Conservation (phyloP, 225 moss, liverwort and hornwort species). For the Climacium dendroides region DNA sequence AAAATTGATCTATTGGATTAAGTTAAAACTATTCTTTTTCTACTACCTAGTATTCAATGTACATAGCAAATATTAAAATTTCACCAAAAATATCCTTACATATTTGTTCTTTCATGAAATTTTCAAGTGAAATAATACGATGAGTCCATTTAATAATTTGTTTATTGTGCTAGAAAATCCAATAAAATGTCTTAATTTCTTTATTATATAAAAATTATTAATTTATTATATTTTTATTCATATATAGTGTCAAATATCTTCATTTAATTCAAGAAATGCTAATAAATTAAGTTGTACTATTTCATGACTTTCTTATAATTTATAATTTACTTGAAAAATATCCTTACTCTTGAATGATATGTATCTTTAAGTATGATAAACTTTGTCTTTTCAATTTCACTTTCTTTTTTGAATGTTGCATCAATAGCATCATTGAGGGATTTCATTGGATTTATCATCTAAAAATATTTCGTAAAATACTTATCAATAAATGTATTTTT, state of each 20-base stretch:
- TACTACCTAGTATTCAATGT: not conserved
- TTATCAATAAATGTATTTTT: not conserved
- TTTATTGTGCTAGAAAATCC: not conserved
- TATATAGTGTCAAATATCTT: too few species aligned
- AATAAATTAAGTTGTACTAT: not conserved
- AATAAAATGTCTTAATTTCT: not conserved
- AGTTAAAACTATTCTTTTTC: not conserved
- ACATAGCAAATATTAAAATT: not conserved
- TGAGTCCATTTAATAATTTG: not conserved
- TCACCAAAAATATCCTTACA: not conserved
- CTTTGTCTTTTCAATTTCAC: not conserved
- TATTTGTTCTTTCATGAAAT: not conserved
- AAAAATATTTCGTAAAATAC: not conserved
- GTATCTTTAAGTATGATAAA: not conserved
- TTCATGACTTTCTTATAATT: not conserved
- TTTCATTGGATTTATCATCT: not conserved
- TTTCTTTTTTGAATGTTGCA: not conserved
- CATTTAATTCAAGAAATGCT: too few species aligned
- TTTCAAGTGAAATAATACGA: not conserved
- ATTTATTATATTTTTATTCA: fast-evolving
- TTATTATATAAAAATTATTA: fast-evolving
- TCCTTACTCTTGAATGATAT: not conserved
- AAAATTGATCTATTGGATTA: too few species aligned
- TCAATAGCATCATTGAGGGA: not conserved
- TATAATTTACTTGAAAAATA: too few species aligned